Conservation (phyloP, 352 stramenopile genomes). For the Globisporangium rhizosaccharum region DNA sequence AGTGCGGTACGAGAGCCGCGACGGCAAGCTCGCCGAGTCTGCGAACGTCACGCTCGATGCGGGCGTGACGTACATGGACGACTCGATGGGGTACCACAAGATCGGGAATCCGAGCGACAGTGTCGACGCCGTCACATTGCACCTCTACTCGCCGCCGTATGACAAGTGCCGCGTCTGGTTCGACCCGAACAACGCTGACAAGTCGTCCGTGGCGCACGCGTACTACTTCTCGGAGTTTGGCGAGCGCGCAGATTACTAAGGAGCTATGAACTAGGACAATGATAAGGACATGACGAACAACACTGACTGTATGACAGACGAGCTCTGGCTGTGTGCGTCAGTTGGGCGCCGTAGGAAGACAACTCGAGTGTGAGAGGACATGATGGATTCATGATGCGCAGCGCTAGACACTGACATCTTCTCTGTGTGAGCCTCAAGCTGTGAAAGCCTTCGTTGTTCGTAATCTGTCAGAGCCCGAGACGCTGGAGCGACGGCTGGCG, state of each 20-base stretch:
- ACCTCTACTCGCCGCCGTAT: constrained; percentile 84
- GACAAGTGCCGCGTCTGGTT: constrained; percentile 77
- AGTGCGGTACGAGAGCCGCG: constrained; percentile 47
- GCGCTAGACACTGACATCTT: no score
- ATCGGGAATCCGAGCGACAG: constrained; percentile 52
- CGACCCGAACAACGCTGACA: constrained; percentile 42
- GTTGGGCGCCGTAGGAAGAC: no score
- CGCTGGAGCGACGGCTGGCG: constrained; percentile 49
- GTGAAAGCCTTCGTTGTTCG: not conserved
- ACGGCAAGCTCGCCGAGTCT: constrained; percentile 20
- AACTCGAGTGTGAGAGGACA: no score
- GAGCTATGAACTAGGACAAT: no score
- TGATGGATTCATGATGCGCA: no score
- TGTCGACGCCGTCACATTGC: constrained; percentile 59
- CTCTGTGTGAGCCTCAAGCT: no score
- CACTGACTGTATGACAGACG: no score
- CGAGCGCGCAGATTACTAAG: constrained; percentile 37
- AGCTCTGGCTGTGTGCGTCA: not conserved
- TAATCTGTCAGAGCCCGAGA: constrained; percentile 33
- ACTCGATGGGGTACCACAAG: constrained; percentile 80
- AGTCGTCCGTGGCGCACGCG: constrained; percentile 53
- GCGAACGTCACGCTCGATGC: constrained; percentile 22
- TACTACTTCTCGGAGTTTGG: constrained; percentile 80
- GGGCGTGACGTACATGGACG: constrained; percentile 57
- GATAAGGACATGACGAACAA: no score